Percentiles rank a stretch among this genome's conserved stretches.
These are phyloP conservation scores for Austropuccinia psidii DNA, from an alignment of 1,284 basidiomycete species.

Conservation along the genomic window DNA sequence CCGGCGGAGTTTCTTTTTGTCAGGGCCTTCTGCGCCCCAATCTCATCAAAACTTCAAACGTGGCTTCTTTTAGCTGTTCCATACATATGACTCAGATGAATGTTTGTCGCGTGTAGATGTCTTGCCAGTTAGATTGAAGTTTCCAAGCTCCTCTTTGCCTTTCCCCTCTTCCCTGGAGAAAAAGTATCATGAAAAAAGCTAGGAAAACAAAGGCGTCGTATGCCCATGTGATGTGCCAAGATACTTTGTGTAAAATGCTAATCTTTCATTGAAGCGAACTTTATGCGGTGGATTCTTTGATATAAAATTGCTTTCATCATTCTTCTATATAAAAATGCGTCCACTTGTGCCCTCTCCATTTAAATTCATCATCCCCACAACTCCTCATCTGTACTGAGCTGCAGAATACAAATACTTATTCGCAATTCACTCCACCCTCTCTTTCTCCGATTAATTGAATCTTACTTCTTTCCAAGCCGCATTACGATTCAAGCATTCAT, in stretches of 20 bases:
- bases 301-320: slow-evolving; percentile 23
- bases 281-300: background rate
- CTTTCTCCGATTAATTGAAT: slow-evolving; percentile 3
- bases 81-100: slow-evolving; percentile 18
- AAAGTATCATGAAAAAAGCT: background rate
- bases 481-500: background rate
- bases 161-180: slow-evolving; percentile 9
- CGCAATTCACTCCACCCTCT: slow-evolving; percentile 5
- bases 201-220: background rate
- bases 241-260: slow-evolving; percentile 12
- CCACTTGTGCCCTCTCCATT: background rate
- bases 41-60: background rate
- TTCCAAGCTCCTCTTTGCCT: slow-evolving; percentile 4
- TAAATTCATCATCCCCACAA: slow-evolving; percentile 8
- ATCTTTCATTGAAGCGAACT: slow-evolving; percentile 29
- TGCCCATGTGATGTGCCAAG: slow-evolving; percentile 13
- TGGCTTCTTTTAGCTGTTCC: background rate
- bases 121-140: slow-evolving; percentile 4
- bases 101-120: too few relatives aligned
- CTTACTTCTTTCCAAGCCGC: slow-evolving; percentile 1
- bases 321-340: slow-evolving; percentile 20
- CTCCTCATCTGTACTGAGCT: slow-evolving; percentile 18
- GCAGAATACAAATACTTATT: slow-evolving; percentile 14
- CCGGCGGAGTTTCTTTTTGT: background rate
- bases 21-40: background rate